These are phyloP conservation scores for Hyaloperonospora brassicae DNA, from an alignment of 352 stramenopile genomes.

Conservation along the genomic window DNA sequence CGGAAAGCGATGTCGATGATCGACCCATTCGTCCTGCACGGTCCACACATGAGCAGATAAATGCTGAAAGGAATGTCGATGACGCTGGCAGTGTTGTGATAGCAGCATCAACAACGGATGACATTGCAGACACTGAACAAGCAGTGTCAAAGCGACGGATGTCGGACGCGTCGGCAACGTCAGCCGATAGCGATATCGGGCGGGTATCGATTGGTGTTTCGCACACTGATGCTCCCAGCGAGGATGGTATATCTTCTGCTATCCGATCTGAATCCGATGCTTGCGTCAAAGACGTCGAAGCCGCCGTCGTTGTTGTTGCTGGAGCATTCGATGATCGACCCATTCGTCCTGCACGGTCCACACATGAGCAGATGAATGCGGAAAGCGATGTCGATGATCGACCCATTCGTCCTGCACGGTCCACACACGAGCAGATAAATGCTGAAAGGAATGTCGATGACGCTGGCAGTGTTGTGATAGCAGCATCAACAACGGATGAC, in stretches of 20 bases:
- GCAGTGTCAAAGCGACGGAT: too few relatives aligned
- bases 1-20: neutral
- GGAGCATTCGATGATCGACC: slow-evolving; percentile 13
- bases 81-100: neutral
- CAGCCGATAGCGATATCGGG: neutral
- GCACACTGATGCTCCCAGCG: neutral
- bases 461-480: neutral
- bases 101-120: too few relatives aligned
- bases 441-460: neutral
- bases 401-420: neutral
- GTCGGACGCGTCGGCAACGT: too few relatives aligned
- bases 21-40: neutral
- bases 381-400: too few relatives aligned
- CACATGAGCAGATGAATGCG: neutral
- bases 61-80: neutral
- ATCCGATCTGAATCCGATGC: neutral
- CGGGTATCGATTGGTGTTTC: neutral
- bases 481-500: too few relatives aligned
- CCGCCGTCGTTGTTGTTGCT: neutral
- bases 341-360: slow-evolving; percentile 6
- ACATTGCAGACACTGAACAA: too few relatives aligned
- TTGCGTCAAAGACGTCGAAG: neutral
- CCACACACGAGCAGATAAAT: neutral
- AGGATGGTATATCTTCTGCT: neutral
- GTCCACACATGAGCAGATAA: neutral